Conservation (phyloP, 2,329 filamentous ascomycete species). For the Fusarium sp. region DNA sequence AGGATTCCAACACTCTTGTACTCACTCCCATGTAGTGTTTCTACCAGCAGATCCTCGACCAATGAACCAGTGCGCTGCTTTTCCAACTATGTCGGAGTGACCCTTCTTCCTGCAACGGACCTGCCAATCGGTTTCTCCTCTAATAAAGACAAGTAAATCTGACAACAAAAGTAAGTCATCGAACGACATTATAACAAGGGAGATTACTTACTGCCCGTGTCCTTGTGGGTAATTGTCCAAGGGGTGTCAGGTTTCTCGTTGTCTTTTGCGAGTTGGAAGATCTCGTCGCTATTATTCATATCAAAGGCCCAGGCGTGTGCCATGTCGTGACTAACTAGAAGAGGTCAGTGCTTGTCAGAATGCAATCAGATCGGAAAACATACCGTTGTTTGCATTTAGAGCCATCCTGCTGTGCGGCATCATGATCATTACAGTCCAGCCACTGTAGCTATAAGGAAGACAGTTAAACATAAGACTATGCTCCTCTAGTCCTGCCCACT, state of each 20-base stretch:
- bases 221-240: neutral
- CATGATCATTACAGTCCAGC: neutral
- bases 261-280: neutral
- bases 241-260: neutral
- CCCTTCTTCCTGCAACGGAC: neutral
- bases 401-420: neutral
- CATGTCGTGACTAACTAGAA: neutral
- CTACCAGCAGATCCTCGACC: no score
- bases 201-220: neutral
- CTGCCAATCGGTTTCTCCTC: neutral
- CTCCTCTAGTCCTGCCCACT: neutral
- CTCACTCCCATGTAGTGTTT: no score
- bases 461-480: neutral
- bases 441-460: neutral
- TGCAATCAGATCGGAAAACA: neutral
- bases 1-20: no score
- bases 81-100: no score
- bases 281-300: neutral
- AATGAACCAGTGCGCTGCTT: no score
- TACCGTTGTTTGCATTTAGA: neutral
- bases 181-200: no score
- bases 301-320: neutral
- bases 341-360: neutral
- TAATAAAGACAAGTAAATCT: neutral
- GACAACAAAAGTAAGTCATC: neutral